Evolutionary conservation across 140 eudicot species (phyloP), one percentile per base, ranked within the genome.

Genomic region (Senecio squalidus): DNA sequence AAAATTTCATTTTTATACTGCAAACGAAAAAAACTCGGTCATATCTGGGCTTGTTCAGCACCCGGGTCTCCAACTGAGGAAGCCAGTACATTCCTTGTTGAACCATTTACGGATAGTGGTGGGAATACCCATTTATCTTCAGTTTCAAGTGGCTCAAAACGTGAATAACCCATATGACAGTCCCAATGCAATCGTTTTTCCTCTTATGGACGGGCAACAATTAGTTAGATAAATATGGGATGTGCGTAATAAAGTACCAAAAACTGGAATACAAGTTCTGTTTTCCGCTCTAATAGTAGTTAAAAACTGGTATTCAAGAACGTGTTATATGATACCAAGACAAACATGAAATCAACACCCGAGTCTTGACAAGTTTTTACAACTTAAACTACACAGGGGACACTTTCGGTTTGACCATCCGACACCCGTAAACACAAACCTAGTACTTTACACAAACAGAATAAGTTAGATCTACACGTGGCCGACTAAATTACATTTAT

Each of bases 131-230:
- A 86, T 30, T 80, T 80, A 52, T 85, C 83, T 77, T 86, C 95
- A 1, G 93, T 77, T 55, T 83, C 93, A 9, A 83, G 89, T 22
- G 95, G 95, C 65, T 86, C 95, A 86, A 59, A 3, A 86, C 93
- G 63, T 83, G 89, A 25, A 86, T 93, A 10, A 68, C 75, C 95
- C 95, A 48, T 86, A 88, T 45, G 93, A 80, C 2, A 87, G 74
- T 50, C 94, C 96, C 38, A 87, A 43, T 14, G 94, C 94, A 87
- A 87, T 29, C 83, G 96, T 60, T 83, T 87, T 23, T 86, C 76
- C 67, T 87, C 89, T 59, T 80, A 84, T 60, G 96, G 93, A 59
- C 83, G 94, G 30, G 96, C 96, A 11, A 94, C 94, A 18, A 87
- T 80, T 24, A 87, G n/a, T n/a, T n/a, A n/a, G n/a, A n/a, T n/a